Percentiles rank a stretch among this genome's conserved stretches.
phyloP scores from a whole-genome alignment of 2,329 filamentous ascomycete species.

The Diaporthe ampelina region DNA sequence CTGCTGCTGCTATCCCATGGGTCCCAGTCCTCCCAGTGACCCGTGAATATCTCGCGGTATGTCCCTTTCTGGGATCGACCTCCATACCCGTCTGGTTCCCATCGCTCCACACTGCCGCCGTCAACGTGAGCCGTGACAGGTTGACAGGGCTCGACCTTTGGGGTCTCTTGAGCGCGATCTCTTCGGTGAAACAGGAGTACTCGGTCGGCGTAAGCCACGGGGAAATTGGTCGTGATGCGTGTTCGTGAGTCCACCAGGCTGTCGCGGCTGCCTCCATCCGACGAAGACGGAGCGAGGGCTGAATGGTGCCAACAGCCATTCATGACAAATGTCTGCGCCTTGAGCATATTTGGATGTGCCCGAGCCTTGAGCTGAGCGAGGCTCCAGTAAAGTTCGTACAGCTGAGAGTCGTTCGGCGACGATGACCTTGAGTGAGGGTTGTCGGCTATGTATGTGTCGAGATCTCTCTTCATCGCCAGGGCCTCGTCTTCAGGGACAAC shows the following conservation, averaged over 20 bases:
- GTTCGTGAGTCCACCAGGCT: slow-evolving; percentile 56
- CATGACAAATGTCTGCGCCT: slow-evolving; percentile 63
- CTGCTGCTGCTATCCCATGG: slow-evolving; percentile 80
- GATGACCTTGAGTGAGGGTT: slow-evolving; percentile 57
- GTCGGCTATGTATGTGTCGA: slow-evolving; percentile 65
- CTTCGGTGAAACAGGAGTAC: slow-evolving; percentile 60
- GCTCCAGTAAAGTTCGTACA: slow-evolving; percentile 58
- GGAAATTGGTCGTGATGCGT: slow-evolving; percentile 57
- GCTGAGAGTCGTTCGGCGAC: slow-evolving; percentile 49
- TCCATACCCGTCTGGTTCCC: slow-evolving; percentile 75
- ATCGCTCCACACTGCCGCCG: slow-evolving; percentile 76
- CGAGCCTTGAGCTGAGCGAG: slow-evolving; percentile 56
- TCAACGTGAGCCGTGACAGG: slow-evolving; percentile 70
- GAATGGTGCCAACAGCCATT: slow-evolving; percentile 63
- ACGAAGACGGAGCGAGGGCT: neutral
- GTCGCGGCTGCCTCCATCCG: neutral
- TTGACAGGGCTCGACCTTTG: slow-evolving; percentile 62
- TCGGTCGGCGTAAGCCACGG: slow-evolving; percentile 73
- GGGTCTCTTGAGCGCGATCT: neutral
- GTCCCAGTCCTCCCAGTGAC: slow-evolving; percentile 81
- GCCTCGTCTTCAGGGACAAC: slow-evolving; percentile 50
- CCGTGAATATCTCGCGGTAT: slow-evolving; percentile 76
- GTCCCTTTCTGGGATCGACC: slow-evolving; percentile 60
- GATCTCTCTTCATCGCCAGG: slow-evolving; percentile 63
- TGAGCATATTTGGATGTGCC: slow-evolving; percentile 56